Evolutionary conservation across 2,329 filamentous ascomycete genomes (phyloP).

Genomic region (Phaeoacremonium minimum): DNA sequence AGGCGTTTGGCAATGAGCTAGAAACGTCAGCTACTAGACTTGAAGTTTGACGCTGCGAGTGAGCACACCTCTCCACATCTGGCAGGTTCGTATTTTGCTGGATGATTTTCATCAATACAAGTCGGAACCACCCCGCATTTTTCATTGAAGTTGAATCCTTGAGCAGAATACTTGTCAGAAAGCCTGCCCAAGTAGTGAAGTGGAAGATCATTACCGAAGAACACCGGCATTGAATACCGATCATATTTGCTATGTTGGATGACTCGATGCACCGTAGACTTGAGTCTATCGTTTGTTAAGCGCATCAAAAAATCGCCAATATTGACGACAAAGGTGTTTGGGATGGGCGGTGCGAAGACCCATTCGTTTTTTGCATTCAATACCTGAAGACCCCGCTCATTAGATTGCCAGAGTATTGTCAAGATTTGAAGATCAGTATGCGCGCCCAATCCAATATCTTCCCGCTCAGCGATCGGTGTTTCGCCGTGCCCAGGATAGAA

Average conservation of each 20-base stretch:
- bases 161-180: too few species aligned
- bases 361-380: conserved; percentile 35
- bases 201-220: too few species aligned
- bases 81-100: conserved; percentile 45
- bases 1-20: too few species aligned
- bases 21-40: too few species aligned
- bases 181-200: too few species aligned
- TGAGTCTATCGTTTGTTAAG: conserved; percentile 43
- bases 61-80: conserved; percentile 43
- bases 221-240: conserved; percentile 52
- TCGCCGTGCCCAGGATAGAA: conserved; percentile 11
- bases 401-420: conserved; percentile 43
- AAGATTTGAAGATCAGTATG: conserved; percentile 42
- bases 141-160: conserved; percentile 42
- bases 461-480: conserved; percentile 19
- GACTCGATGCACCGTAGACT: conserved; percentile 43
- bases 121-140: conserved; percentile 42
- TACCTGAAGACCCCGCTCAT: conserved; percentile 33
- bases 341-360: conserved; percentile 34
- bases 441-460: conserved; percentile 34
- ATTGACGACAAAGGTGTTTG: conserved; percentile 43
- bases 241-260: conserved; percentile 33
- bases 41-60: too few species aligned
- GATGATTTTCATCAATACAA: conserved; percentile 40
- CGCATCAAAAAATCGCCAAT: conserved; percentile 48